These are phyloP conservation scores for Exophiala bonariae DNA, from an alignment of 2,329 filamentous ascomycete genomes.

Conservation along the genomic window DNA sequence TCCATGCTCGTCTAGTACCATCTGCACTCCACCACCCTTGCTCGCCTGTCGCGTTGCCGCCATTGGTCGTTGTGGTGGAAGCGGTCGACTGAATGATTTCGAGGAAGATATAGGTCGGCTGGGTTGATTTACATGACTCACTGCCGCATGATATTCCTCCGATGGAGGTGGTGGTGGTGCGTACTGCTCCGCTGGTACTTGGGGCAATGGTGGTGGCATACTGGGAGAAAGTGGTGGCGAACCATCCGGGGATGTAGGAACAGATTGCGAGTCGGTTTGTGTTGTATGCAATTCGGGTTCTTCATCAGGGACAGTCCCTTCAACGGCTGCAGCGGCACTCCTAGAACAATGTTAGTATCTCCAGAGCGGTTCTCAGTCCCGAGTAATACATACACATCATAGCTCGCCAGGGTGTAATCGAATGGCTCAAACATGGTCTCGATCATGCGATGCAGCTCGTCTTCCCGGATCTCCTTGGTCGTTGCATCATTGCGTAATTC, in stretches of 20 bases:
- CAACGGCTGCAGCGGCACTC: conserved; percentile 28
- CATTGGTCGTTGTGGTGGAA: conserved; percentile 35
- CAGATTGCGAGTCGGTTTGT: conserved; percentile 19
- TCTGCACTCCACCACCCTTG: conserved; percentile 81
- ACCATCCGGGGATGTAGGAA: conserved; percentile 24
- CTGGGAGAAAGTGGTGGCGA: conserved; percentile 28
- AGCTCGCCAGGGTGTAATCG: conserved; percentile 84
- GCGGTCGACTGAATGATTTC: conserved; percentile 41
- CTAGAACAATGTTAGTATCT: no score
- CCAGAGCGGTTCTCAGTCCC: no score
- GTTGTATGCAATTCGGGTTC: conserved; percentile 17
- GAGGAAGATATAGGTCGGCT: conserved; percentile 20
- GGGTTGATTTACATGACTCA: conserved; percentile 12
- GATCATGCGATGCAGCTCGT: conserved; percentile 91
- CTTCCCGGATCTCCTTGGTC: conserved; percentile 89
- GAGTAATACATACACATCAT: conserved; percentile 67
- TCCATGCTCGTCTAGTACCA: conserved; percentile 83
- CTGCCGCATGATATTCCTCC: conserved; percentile 13
- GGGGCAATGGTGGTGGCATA: conserved; percentile 1
- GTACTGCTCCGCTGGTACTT: no score
- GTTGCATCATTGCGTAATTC: conserved; percentile 92
- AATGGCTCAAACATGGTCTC: conserved; percentile 93
- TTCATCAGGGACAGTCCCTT: conserved; percentile 21
- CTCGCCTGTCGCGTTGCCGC: conserved; percentile 69
- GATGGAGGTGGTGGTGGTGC: background rate